Percentiles rank a stretch among this genome's conserved stretches.
These are phyloP conservation scores for Colletotrichum scovillei DNA, from an alignment of 2,329 filamentous ascomycete species.

Conservation along the genomic window DNA sequence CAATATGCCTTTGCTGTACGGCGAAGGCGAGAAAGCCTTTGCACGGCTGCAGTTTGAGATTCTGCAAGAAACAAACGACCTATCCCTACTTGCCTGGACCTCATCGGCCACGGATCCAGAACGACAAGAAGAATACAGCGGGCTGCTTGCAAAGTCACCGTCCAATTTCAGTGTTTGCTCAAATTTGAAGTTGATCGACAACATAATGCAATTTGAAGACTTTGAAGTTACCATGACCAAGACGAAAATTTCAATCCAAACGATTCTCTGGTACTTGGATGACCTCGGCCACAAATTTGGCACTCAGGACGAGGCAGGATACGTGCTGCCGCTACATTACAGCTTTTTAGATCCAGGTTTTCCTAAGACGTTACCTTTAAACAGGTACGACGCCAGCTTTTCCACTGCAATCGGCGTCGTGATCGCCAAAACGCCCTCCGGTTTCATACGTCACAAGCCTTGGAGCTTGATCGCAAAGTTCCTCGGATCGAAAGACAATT, in stretches of 20 bases:
- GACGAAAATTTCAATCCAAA: neutral
- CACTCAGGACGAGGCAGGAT: neutral
- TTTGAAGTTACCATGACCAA: neutral
- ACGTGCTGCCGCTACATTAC: neutral
- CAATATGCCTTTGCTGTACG: constrained; percentile 42
- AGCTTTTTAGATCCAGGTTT: neutral
- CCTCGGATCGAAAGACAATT: too few species aligned
- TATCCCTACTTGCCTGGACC: constrained; percentile 16
- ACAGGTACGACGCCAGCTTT: too few species aligned
- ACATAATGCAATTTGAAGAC: neutral
- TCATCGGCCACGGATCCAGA: neutral
- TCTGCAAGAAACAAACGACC: constrained; percentile 5
- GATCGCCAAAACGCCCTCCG: neutral
- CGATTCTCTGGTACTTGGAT: neutral
- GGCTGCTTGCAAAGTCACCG: neutral
- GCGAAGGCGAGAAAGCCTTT: constrained; percentile 41
- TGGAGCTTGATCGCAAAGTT: neutral
- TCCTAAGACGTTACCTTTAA: too few species aligned
- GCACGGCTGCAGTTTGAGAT: constrained; percentile 35
- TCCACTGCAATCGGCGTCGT: too few species aligned
- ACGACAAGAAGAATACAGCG: neutral
- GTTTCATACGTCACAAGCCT: neutral
- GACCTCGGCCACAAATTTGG: accelerated
- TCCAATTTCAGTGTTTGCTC: neutral
- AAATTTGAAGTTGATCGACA: neutral